Conservation (phyloP, 2,329 filamentous ascomycete genomes). For the Nannizzia gypsea region DNA sequence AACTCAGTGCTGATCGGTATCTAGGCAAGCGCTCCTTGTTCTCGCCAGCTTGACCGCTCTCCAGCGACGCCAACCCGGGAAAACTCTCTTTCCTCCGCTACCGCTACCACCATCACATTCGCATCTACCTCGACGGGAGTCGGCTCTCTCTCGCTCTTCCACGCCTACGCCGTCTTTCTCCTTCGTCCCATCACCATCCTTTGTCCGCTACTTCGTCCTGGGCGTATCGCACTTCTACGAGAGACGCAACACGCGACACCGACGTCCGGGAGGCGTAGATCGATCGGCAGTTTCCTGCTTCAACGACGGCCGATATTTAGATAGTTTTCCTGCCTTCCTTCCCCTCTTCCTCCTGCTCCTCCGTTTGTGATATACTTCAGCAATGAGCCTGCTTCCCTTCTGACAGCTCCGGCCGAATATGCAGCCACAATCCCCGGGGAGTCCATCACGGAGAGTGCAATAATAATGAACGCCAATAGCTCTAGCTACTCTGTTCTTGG, state of each 20-base stretch:
- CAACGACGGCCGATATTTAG: background rate
- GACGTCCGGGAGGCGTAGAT: background rate
- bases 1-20: slow-evolving; percentile 5
- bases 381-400: background rate
- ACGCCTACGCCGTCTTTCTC: background rate
- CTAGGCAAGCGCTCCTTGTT: background rate
- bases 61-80: background rate
- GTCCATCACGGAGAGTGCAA: background rate
- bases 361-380: background rate
- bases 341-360: background rate
- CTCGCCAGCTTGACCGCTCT: background rate
- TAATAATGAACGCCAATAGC: slow-evolving; percentile 1
- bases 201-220: background rate
- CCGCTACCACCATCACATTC: background rate
- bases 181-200: background rate
- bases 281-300: background rate
- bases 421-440: background rate
- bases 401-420: slow-evolving; percentile 2
- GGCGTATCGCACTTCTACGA: background rate
- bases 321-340: background rate
- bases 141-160: background rate
- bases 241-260: background rate
- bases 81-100: background rate
- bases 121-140: background rate
- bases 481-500: background rate